Evolutionary conservation across 2,329 filamentous ascomycete genomes (phyloP).

Genomic region (Thelonectria rubi): DNA sequence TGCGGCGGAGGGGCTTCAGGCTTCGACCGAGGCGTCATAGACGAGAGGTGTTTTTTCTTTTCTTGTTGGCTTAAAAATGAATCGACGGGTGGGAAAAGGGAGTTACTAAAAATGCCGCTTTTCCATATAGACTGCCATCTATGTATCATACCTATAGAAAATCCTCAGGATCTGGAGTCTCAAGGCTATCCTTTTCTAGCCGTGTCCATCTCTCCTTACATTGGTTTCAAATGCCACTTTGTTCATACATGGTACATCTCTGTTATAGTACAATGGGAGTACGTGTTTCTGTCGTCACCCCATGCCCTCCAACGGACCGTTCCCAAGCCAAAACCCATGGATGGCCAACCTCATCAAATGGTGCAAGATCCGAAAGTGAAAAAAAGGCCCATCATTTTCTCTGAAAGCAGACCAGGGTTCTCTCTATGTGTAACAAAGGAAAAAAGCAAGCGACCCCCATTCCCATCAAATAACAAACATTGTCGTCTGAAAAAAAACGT

Average conservation of each 20-base stretch:
- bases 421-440: slow-evolving; percentile 24
- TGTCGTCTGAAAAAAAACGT: too few relatives aligned
- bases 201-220: background rate
- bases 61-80: background rate
- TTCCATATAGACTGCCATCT: background rate
- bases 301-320: slow-evolving; percentile 7
- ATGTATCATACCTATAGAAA: background rate
- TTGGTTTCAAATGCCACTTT: slow-evolving; percentile 4
- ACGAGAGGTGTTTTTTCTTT: background rate
- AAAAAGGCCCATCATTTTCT: slow-evolving; percentile 12
- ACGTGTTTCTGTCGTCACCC: slow-evolving; percentile 20
- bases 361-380: background rate
- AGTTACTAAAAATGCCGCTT: background rate
- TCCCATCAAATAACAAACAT: slow-evolving; percentile 3
- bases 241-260: slow-evolving; percentile 19
- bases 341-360: background rate
- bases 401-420: slow-evolving; percentile 21
- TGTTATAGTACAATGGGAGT: slow-evolving; percentile 33
- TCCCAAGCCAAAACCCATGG: slow-evolving; percentile 12
- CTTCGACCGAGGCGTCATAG: slow-evolving; percentile 53
- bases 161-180: background rate
- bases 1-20: slow-evolving; percentile 66
- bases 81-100: background rate
- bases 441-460: slow-evolving; percentile 2
- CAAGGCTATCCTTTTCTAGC: background rate